Evolutionary conservation across 1,139 yeast genomes (phyloP), one percentile per base, ranked within the genome.

Genomic region (Cylindricascospora bacillispora): DNA sequence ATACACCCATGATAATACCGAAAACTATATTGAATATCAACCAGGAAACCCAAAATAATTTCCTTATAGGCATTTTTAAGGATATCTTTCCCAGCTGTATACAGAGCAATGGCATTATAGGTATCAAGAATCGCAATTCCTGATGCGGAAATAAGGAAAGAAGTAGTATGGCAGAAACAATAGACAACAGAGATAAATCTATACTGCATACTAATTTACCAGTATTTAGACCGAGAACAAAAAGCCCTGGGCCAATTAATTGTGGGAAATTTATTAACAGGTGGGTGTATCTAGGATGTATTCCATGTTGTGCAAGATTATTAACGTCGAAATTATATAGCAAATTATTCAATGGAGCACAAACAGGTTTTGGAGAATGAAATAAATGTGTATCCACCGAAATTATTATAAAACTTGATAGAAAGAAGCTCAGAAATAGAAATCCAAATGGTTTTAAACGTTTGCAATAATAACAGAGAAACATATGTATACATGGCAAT

Each of bases 111-210:
- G 97, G 95, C 1, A 80, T 59, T 13, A 77, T 47, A 0, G 98
- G 98, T 1, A 75, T 46, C 27, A 92, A 57, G 51, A 92, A 92
- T 27, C 99, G 62, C 16, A 82, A 62, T 50, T 92, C 99, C 52
- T 92, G 98, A 49, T 92, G 99, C 6, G 93, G 93, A 10, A 83
- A 65, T 0, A 71, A 4, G 0, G 95, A 82, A 16, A 89, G 61
- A 4, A 71, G 35, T 0, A 60, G 4, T 1, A 82, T 22, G 0
- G 86, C 93, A 10, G 93, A 72, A 1, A 67, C 36, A 0, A 77
- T 62, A 0, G 86, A 56, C 25, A 77, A 56, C 0, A 72, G 26
- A n/a, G 37, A 32, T 9, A 28, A 20, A n/a, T n/a, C n/a, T n/a
- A n/a, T n/a, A n/a, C n/a, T n/a, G n/a, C n/a, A n/a, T n/a, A n/a